Percentiles rank a stretch among this genome's conserved stretches.
Conservation (phyloP, 129 eudicot species). For the Lonicera japonica region DNA sequence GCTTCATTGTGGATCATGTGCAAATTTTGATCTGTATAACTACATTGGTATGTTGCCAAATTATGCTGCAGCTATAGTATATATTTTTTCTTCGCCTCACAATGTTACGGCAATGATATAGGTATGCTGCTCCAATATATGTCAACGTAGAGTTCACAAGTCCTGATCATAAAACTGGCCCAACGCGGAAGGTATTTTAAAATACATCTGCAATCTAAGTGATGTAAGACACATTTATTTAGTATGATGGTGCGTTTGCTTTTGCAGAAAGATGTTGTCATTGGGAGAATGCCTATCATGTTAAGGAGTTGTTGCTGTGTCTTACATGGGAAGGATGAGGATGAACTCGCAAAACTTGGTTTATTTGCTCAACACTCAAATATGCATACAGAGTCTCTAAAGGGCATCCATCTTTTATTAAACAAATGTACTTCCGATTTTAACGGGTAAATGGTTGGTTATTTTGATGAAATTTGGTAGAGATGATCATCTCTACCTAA, state of each 20-base stretch:
- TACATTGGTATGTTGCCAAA: not conserved
- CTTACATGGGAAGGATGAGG: slow-evolving; percentile 79
- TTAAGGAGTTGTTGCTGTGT: slow-evolving; percentile 67
- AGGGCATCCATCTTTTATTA: too few species aligned
- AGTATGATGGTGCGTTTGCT: slow-evolving; percentile 14
- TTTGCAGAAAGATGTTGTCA: slow-evolving; percentile 54
- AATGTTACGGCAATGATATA: slow-evolving; percentile 13
- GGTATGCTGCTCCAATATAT: slow-evolving; percentile 87
- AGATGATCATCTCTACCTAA: too few species aligned
- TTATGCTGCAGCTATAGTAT: not conserved
- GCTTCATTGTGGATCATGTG: not conserved
- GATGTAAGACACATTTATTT: not conserved
- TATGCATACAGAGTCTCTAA: too few species aligned
- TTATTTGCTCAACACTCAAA: slow-evolving; percentile 2
- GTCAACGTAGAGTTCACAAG: slow-evolving; percentile 56
- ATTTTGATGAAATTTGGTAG: too few species aligned
- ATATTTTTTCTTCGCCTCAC: slow-evolving; percentile 2
- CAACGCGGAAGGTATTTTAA: slow-evolving; percentile 26
- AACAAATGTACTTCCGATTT: too few species aligned
- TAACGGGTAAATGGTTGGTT: too few species aligned
- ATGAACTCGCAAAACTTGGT: slow-evolving; percentile 83
- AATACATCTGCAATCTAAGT: slow-evolving; percentile 4
- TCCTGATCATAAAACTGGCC: slow-evolving; percentile 24
- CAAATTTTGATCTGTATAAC: not conserved
- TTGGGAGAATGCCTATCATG: slow-evolving; percentile 95